These are phyloP conservation scores for Botrytis elliptica DNA, from an alignment of 2,329 filamentous ascomycete genomes.

Conservation along the genomic window DNA sequence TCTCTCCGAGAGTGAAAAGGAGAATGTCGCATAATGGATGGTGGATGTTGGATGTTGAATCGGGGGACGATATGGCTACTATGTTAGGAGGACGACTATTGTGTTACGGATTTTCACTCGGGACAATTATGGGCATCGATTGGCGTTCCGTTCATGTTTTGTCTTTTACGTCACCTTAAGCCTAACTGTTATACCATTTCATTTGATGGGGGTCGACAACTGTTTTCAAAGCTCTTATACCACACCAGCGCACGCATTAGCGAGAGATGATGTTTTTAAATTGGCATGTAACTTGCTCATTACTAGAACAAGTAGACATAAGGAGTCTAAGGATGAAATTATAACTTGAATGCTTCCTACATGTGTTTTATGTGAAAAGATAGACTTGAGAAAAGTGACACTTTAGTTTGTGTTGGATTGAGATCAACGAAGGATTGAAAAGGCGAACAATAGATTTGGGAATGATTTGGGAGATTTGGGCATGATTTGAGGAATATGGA, in stretches of 20 bases:
- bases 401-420: background rate
- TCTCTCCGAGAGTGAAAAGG: constrained; percentile 5
- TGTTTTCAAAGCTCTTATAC: constrained; percentile 20
- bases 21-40: background rate
- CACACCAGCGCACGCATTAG: constrained; percentile 14
- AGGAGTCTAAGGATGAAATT: constrained; percentile 2
- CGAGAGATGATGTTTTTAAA: constrained; percentile 9
- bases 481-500: background rate
- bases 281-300: constrained; percentile 8
- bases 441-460: background rate
- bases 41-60: background rate
- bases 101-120: constrained; percentile 5
- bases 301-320: constrained; percentile 4
- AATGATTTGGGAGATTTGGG: background rate
- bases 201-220: constrained; percentile 10
- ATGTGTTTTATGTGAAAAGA: background rate
- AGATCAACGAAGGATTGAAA: background rate
- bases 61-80: constrained; percentile 9
- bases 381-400: background rate
- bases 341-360: background rate
- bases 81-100: background rate
- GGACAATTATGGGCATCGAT: constrained; percentile 20
- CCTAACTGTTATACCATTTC: constrained; percentile 20
- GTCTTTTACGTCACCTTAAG: constrained; percentile 11
- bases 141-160: constrained; percentile 20